Evolutionary conservation across 805 yeast species (phyloP).

Genomic region (Millerozyma miso): DNA sequence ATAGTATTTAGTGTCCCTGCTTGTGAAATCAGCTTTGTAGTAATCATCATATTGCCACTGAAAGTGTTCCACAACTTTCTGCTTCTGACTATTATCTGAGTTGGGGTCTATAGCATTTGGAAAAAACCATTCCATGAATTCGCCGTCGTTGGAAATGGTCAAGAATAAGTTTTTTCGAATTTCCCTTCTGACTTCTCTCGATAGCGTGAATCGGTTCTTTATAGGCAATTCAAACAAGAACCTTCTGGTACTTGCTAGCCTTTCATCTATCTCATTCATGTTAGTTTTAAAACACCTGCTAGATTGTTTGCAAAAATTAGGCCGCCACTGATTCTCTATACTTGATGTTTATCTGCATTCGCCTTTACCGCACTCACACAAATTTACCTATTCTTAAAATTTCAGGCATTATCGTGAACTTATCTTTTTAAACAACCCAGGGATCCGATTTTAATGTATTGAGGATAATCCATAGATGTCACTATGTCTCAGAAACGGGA

Average conservation of each 20-base stretch:
- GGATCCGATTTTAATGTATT: too few species aligned
- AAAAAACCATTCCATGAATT: slow-evolving; percentile 32
- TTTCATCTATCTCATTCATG: slow-evolving; percentile 1
- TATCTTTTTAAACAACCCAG: too few species aligned
- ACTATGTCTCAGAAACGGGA: slow-evolving; percentile 5
- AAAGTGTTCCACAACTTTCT: slow-evolving; percentile 18
- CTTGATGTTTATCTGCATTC: not conserved
- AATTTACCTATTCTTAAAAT: not conserved
- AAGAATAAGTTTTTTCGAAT: slow-evolving; percentile 29
- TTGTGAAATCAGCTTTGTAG: slow-evolving; percentile 13
- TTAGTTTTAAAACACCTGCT: not conserved
- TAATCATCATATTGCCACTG: slow-evolving; percentile 33
- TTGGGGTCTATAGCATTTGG: slow-evolving; percentile 19
- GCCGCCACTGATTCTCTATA: slow-evolving; percentile 5
- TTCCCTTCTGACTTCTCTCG: slow-evolving; percentile 17
- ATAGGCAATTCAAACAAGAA: slow-evolving; percentile 31
- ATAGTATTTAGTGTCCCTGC: slow-evolving; percentile 14
- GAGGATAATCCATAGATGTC: too few species aligned
- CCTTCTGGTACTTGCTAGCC: not conserved
- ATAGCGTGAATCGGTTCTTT: slow-evolving; percentile 22
- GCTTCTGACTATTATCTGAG: slow-evolving; percentile 1
- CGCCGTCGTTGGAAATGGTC: slow-evolving; percentile 30
- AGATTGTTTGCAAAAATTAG: not conserved
- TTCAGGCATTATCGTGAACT: too few species aligned
- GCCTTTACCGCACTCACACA: not conserved